Conservation (phyloP, 2,329 filamentous ascomycete genomes). For the Claviceps sp. region DNA sequence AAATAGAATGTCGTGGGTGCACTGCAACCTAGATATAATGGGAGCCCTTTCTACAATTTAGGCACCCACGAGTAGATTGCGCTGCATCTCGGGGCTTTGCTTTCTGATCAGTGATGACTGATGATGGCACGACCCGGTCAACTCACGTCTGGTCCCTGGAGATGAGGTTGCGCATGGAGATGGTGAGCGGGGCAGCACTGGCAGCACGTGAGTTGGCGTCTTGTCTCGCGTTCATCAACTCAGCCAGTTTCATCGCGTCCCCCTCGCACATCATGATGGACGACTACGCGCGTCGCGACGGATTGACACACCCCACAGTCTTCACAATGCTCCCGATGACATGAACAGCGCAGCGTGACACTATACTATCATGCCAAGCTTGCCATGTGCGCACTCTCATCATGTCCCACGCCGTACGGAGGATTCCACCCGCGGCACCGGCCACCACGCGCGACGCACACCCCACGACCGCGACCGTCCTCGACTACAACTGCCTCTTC, state of each 20-base stretch:
- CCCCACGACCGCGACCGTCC: constrained; percentile 50
- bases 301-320: neutral
- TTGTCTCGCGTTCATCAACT: constrained; percentile 7
- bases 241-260: neutral
- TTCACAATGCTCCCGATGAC: neutral
- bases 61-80: too few relatives aligned
- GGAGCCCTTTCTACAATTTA: too few relatives aligned
- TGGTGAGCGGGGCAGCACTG: too few relatives aligned
- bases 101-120: too few relatives aligned
- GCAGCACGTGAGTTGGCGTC: constrained; percentile 12
- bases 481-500: constrained; percentile 76
- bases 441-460: neutral
- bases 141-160: too few relatives aligned
- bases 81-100: too few relatives aligned
- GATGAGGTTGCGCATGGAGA: too few relatives aligned
- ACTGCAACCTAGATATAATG: too few relatives aligned
- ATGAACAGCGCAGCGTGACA: neutral
- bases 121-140: too few relatives aligned
- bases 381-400: neutral
- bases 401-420: constrained; percentile 13
- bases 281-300: neutral
- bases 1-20: too few relatives aligned
- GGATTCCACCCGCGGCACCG: neutral
- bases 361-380: neutral
- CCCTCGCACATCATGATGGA: neutral